A percentile compares a stretch with the other conserved stretches of the same genome.
Conservation (phyloP, 768 basidiomycete genomes). For the Trichaptum fuscoviolaceum region DNA sequence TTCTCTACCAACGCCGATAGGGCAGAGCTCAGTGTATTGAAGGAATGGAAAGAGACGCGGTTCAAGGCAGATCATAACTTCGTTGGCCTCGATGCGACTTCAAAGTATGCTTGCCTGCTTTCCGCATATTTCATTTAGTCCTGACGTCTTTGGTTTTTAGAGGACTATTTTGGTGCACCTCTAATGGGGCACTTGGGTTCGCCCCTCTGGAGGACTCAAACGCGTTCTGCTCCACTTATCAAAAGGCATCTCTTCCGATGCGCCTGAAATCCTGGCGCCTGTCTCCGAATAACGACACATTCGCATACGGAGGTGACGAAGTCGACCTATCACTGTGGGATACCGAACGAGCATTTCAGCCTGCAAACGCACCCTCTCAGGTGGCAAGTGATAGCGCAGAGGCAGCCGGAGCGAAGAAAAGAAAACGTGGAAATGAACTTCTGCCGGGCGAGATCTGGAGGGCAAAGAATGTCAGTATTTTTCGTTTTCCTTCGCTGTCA, state of each 20-base stretch:
- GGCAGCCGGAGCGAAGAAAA: slow-evolving; percentile 38
- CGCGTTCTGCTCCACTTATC: slow-evolving; percentile 12
- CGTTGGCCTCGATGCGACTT: slow-evolving; percentile 51
- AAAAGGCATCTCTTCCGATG: slow-evolving; percentile 50
- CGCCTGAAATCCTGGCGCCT: slow-evolving; percentile 67
- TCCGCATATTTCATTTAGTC: background rate
- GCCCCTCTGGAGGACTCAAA: slow-evolving; percentile 20
- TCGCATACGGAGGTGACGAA: slow-evolving; percentile 83
- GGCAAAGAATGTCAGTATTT: slow-evolving; percentile 63
- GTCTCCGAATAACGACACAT: slow-evolving; percentile 44
- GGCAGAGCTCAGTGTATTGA: slow-evolving; percentile 26
- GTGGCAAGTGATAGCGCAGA: slow-evolving; percentile 6
- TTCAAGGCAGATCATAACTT: slow-evolving; percentile 48
- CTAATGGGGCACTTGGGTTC: slow-evolving; percentile 65
- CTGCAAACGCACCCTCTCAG: slow-evolving; percentile 13
- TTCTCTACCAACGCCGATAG: slow-evolving; percentile 40
- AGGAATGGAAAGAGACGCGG: slow-evolving; percentile 63
- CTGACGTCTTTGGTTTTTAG: slow-evolving; percentile 21
- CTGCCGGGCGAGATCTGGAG: slow-evolving; percentile 79
- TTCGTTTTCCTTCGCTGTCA: background rate
- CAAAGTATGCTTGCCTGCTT: slow-evolving; percentile 37
- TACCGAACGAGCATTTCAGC: slow-evolving; percentile 48
- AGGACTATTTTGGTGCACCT: slow-evolving; percentile 63
- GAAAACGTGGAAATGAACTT: slow-evolving; percentile 51
- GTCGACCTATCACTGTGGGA: slow-evolving; percentile 83